Conservation (phyloP, 2,329 filamentous ascomycete species). For the Ascocoryne sarcoides region DNA sequence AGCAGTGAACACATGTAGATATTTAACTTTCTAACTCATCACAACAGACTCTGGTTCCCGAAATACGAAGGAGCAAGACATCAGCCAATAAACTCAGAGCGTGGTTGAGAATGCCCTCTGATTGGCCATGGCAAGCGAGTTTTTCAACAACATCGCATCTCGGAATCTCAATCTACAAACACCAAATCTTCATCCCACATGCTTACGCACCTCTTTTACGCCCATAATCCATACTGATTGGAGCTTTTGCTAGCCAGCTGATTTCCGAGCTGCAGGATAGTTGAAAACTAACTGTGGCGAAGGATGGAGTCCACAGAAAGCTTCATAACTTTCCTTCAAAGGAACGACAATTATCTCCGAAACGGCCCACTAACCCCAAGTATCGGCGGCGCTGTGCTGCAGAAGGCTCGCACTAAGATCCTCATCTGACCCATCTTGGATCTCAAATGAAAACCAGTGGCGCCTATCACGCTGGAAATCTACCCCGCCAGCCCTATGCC, state of each 20-base stretch:
- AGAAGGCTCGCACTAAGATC: background rate
- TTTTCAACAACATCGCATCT: background rate
- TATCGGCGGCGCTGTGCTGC: background rate
- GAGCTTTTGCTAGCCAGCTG: background rate
- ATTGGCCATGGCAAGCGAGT: background rate
- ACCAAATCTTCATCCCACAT: background rate
- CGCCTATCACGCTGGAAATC: background rate
- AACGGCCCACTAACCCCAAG: background rate
- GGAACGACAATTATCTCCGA: background rate
- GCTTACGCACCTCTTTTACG: background rate
- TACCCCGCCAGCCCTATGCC: background rate
- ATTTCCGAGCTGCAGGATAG: background rate
- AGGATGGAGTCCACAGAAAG: background rate
- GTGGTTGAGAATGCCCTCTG: background rate
- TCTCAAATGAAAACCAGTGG: background rate
- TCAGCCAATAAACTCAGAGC: background rate
- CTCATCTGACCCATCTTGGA: background rate
- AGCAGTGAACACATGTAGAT: no score
- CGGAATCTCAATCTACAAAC: background rate
- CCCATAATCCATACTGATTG: background rate
- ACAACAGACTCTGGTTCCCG: no score
- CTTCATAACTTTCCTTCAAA: background rate
- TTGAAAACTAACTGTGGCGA: background rate
- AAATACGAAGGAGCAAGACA: background rate
- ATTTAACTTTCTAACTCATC: no score